Conservation (phyloP, 768 basidiomycete species). For the Suillus luteus region DNA sequence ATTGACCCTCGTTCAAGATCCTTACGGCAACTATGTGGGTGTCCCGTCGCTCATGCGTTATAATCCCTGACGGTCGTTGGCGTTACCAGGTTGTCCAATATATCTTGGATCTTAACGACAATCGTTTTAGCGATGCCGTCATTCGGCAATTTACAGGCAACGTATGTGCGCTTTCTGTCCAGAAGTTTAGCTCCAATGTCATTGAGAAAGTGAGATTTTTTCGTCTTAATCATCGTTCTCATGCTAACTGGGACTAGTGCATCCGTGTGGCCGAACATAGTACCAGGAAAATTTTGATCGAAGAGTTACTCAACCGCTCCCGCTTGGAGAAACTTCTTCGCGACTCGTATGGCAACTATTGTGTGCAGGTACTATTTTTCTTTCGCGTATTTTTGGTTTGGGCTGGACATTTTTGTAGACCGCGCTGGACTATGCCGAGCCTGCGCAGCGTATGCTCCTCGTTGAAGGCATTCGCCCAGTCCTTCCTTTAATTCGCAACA, state of each 20-base stretch:
- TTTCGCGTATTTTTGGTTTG: conserved; percentile 12
- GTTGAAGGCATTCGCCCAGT: conserved; percentile 99
- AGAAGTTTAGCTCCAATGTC: conserved; percentile 99
- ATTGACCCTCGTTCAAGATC: conserved; percentile 96
- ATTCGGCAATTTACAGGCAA: conserved; percentile 98
- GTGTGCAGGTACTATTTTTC: conserved; percentile 67
- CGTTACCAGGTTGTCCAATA: conserved; percentile 88
- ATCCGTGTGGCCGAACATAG: conserved; percentile 95
- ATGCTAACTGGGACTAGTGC: conserved; percentile 42
- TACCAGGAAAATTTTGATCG: conserved; percentile 92
- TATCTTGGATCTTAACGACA: conserved; percentile 97
- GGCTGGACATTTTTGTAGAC: conserved; percentile 56
- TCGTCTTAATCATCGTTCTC: conserved; percentile 5
- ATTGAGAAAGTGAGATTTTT: conserved; percentile 78
- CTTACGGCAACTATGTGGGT: conserved; percentile 88
- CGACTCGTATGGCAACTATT: conserved; percentile 96
- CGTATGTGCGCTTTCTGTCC: conserved; percentile 95
- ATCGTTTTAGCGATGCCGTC: conserved; percentile 95
- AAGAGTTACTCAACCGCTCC: conserved; percentile 91
- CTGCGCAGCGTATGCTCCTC: conserved; percentile 86
- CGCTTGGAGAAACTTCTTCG: conserved; percentile 94
- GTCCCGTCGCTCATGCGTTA: conserved; percentile 1
- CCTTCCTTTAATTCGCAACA: conserved; percentile 96
- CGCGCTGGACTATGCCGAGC: conserved; percentile 95
- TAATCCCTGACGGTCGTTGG: conserved; percentile 2